Evolutionary conservation across 2,329 filamentous ascomycete genomes (phyloP), one percentile per base, ranked within the genome.

Genomic region (Westerdykella sp.): DNA sequence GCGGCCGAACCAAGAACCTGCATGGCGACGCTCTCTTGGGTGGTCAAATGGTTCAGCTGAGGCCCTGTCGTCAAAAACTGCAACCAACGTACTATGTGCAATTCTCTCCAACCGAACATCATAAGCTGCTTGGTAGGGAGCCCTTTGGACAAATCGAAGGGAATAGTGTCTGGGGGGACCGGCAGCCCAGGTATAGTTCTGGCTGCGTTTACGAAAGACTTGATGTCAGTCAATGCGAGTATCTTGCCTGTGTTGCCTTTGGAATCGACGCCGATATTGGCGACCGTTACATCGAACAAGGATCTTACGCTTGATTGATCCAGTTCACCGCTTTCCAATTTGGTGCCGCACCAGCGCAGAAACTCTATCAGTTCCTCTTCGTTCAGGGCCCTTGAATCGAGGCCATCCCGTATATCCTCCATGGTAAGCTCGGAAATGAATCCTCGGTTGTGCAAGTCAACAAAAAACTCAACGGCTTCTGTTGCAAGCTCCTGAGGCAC

Each of bases 351-450:
- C 91, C 93, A 98, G 43, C 78, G 80, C 44, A 98, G 77, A 56
- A 98, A 95, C 54, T 89, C 83, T 12, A 79, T 73, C 13, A 95
- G 75, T 65, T 97, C 91, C 25, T 78, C 74, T 48, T 87, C 84
- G 38, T 78, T 84, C 45, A 98, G 73, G 1, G 93, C 87, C 57
- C 87, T 89, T 6, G 82, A 78, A 57, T 89, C 87, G 3, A 98
- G 73, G 54, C 95, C 90, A 46, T 81, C 73, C 49, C 83, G 86
- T 47, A 98, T 87, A 60, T 98, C 93, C 4, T 81, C 79, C 22
- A 93, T 83, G 0, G 87, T 95, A 44, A 97, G 86, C 51, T 89
- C 83, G 1, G 82, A 85, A n/a, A 98, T 78, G 43, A 97, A 75
- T 1, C 87, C 89, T 61, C 89, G 93, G 30, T 90, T 85, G 44